A percentile compares a stretch with the other conserved stretches of the same genome.
These are phyloP conservation scores for Arctium minus DNA, from an alignment of 129 eudicot genomes.

Conservation along the genomic window DNA sequence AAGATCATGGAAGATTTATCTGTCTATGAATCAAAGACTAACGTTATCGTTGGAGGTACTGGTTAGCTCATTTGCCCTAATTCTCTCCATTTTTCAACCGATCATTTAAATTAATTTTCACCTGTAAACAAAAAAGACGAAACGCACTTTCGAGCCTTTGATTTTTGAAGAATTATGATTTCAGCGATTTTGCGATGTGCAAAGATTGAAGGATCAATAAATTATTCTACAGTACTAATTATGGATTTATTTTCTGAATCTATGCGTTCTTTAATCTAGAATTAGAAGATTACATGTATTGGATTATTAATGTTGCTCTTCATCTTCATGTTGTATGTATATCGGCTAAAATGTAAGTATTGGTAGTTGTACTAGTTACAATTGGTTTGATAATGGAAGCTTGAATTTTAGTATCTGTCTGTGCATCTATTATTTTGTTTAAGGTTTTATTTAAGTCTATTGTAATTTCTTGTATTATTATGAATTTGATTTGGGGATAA, in stretches of 20 bases:
- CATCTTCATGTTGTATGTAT: neutral
- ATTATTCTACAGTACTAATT: neutral
- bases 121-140: neutral
- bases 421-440: neutral
- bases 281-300: neutral
- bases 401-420: neutral
- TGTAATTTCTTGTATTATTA: neutral
- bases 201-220: neutral
- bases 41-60: neutral
- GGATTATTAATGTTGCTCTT: neutral
- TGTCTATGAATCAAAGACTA: neutral
- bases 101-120: neutral
- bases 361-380: neutral
- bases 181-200: neutral
- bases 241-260: neutral
- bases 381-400: neutral
- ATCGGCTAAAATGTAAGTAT: neutral
- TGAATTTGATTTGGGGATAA: constrained; percentile 8
- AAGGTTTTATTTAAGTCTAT: neutral
- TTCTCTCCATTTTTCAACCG: neutral
- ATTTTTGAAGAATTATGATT: neutral
- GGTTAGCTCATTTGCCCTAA: constrained; percentile 15
- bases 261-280: constrained; percentile 2
- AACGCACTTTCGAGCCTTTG: neutral
- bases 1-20: constrained; percentile 13